Evolutionary conservation across 352 stramenopile species (phyloP).

Genomic region (Pythium sp.): DNA sequence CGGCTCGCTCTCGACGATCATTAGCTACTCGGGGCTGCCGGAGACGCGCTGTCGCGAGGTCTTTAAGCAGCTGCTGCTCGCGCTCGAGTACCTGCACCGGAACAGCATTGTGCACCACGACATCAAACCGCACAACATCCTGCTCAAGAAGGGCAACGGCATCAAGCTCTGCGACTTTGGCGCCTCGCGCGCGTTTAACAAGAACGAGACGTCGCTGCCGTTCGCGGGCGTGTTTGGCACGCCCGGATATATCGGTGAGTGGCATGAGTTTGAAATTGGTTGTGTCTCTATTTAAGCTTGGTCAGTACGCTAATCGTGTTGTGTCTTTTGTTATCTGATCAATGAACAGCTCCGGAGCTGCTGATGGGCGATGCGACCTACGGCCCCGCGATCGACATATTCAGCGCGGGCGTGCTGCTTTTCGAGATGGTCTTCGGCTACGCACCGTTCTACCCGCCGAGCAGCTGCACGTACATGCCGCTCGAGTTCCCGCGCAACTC

Average conservation of each 20-base stretch:
- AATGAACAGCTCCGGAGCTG: conserved; percentile 41
- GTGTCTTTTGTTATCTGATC: not conserved
- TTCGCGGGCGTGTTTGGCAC: conserved; percentile 74
- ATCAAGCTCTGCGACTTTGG: conserved; percentile 86
- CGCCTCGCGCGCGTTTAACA: conserved; percentile 66
- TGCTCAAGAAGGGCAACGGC: conserved; percentile 47
- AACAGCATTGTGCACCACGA: conserved; percentile 89
- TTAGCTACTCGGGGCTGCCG: conserved; percentile 45
- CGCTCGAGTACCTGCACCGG: conserved; percentile 62
- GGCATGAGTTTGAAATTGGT: not conserved
- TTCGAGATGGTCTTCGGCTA: conserved; percentile 81
- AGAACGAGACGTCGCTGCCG: conserved; percentile 41
- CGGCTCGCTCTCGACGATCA: conserved; percentile 47
- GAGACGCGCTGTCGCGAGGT: conserved; percentile 49
- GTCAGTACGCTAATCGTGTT: not conserved
- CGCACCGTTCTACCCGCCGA: conserved; percentile 68
- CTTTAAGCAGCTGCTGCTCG: conserved; percentile 57
- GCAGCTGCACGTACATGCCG: conserved; percentile 52
- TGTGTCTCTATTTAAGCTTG: not conserved
- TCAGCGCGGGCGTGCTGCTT: conserved; percentile 64
- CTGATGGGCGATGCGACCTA: conserved; percentile 52
- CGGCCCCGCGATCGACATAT: conserved; percentile 67
- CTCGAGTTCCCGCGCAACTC: conserved; percentile 52
- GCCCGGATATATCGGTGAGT: conserved; percentile 48
- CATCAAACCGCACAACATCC: conserved; percentile 86